Conservation (phyloP, 495 filamentous ascomycete species). For the Corynascus novoguineensis region DNA sequence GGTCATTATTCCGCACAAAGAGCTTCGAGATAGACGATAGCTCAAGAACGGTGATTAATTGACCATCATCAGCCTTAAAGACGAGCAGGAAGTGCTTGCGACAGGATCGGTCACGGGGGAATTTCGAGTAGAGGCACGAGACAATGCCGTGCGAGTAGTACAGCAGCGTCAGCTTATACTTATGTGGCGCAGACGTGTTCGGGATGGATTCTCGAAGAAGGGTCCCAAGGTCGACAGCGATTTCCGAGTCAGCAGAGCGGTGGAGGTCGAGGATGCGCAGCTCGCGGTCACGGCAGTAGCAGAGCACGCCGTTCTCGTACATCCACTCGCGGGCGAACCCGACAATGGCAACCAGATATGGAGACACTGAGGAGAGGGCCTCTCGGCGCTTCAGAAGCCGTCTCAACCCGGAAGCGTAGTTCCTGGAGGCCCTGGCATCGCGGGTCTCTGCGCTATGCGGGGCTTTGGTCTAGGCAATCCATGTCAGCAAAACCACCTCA, state of each 20-base stretch:
- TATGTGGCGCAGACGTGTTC: slow-evolving; percentile 29
- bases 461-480: slow-evolving; percentile 45
- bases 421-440: slow-evolving; percentile 42
- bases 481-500: slow-evolving; percentile 12
- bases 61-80: slow-evolving; percentile 45
- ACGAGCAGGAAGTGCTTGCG: slow-evolving; percentile 48
- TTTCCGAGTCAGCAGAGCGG: slow-evolving; percentile 44
- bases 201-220: slow-evolving; percentile 37
- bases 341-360: slow-evolving; percentile 56
- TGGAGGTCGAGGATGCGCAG: slow-evolving; percentile 64
- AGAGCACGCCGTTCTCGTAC: slow-evolving; percentile 58
- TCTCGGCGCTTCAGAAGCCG: slow-evolving; percentile 55
- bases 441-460: slow-evolving; percentile 54
- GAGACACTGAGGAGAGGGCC: slow-evolving; percentile 56
- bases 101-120: slow-evolving; percentile 32
- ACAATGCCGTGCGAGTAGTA: slow-evolving; percentile 58
- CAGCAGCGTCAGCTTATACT: slow-evolving; percentile 52
- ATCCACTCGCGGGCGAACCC: slow-evolving; percentile 57
- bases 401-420: slow-evolving; percentile 53
- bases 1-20: slow-evolving; percentile 62
- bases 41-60: slow-evolving; percentile 36
- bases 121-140: slow-evolving; percentile 48
- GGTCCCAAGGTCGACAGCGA: slow-evolving; percentile 52
- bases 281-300: slow-evolving; percentile 50
- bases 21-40: slow-evolving; percentile 50